Base-by-base conservation (phyloP, 352 stramenopile species). In the Globisporangium splendens region DNA sequence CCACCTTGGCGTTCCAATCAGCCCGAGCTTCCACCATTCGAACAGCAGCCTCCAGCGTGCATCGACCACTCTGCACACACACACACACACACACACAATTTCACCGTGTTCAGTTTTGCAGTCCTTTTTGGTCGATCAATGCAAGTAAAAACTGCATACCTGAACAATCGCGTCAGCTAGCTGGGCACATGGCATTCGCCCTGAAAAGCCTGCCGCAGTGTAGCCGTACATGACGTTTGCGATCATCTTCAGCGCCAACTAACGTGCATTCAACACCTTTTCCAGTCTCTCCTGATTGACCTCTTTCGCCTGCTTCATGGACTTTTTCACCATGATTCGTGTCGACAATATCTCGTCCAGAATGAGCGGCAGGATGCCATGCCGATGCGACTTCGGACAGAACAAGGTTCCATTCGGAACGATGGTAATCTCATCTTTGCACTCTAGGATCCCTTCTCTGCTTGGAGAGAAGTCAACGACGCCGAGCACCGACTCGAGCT, bases 151-250 rank as follows among this genome's bases (percentile, higher is more conserved):
- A 35, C 3, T 35, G 28, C 50, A 31, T 38, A 92, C 96, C 70
- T 98, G 88, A 38, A 99, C 98, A 65, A 99, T 99, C 2, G 97
- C 86, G 75, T 99, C 98, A 10, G 97, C 98, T 11, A 99, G 78
- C 69, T 98, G 88, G 39, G 90, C 84, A 61, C 92, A 98, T 7
- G 95, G 96, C 85, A 98, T 99, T 17, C 98, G 77, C 1, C 98
- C 98, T 38, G 89, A 98, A 73, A 99, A 99, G 0, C 96, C 97
- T 17, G 98, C 98, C 1, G 93, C 95, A 6, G 97, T 99, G 79
- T 99, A 99, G 7, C 93, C 96, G 70, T 99, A 99, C 15, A 96
- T 99, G 24, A 99, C 97, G 73, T 99, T 99, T 5, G 97, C 95
- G 47, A 99, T 95, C 83, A 99, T 96, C 74, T 99, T 99, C 15